These are phyloP conservation scores for Sporothrix luriei DNA, from an alignment of 2,329 filamentous ascomycete genomes.

Conservation along the genomic window DNA sequence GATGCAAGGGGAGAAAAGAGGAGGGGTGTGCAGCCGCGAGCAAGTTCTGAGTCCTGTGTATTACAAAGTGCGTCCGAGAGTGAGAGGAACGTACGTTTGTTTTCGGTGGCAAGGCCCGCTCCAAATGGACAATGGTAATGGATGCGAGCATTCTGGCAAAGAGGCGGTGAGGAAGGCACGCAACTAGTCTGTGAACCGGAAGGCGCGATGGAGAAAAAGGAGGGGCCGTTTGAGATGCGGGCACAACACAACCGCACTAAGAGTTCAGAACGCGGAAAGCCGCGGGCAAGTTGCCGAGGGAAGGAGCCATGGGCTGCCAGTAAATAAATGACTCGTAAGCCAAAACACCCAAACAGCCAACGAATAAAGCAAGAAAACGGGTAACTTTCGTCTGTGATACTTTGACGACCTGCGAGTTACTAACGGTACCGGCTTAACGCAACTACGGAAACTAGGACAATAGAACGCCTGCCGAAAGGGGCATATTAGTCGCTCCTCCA, in stretches of 20 bases:
- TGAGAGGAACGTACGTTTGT: background rate
- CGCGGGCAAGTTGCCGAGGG: background rate
- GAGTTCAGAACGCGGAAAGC: constrained; percentile 15
- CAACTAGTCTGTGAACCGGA: constrained; percentile 15
- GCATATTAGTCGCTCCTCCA: background rate
- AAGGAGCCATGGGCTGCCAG: background rate
- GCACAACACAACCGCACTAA: constrained; percentile 20
- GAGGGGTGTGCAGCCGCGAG: background rate
- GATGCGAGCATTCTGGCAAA: background rate
- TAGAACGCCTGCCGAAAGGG: constrained; percentile 16
- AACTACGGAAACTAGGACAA: background rate
- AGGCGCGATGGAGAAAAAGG: constrained; percentile 5
- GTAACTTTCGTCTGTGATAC: background rate
- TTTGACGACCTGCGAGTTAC: background rate
- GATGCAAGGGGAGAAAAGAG: constrained; percentile 15
- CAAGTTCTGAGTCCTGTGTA: background rate
- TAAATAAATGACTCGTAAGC: background rate
- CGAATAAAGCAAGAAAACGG: background rate
- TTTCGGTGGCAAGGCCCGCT: constrained; percentile 14
- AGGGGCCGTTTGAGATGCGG: background rate
- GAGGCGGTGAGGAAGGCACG: constrained; percentile 19
- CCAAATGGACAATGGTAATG: background rate
- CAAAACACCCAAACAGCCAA: constrained; percentile 3
- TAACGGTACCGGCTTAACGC: background rate
- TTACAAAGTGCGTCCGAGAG: background rate